Conservation (phyloP, 1,284 basidiomycete genomes). For the Porogramme epimiltina region DNA sequence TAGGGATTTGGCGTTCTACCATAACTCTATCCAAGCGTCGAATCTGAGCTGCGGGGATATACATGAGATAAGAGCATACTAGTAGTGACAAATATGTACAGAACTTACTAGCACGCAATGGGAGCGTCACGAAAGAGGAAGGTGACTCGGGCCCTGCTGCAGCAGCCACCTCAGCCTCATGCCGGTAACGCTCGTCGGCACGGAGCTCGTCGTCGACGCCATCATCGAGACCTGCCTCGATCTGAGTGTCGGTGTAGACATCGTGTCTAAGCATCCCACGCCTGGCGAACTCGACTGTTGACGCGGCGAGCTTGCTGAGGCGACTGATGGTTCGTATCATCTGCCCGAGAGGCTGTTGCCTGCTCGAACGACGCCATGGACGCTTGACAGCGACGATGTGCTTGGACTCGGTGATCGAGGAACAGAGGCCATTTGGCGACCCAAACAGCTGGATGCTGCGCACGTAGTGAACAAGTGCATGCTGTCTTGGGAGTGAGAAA, state of each 20-base stretch:
- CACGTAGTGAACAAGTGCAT: conserved; percentile 13
- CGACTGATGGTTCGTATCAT: conserved; percentile 20
- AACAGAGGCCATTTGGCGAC: conserved; percentile 23
- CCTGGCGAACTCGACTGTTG: conserved; percentile 8
- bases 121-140: neutral
- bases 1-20: neutral
- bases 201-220: conserved; percentile 2
- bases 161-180: neutral
- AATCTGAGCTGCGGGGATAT: neutral
- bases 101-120: neutral
- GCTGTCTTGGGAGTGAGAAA: conserved; percentile 21
- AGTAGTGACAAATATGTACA: too few species aligned
- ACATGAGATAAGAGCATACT: too few species aligned
- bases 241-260: neutral
- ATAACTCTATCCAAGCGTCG: neutral
- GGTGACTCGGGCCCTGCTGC: neutral
- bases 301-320: conserved; percentile 14
- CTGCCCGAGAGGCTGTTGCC: conserved; percentile 17
- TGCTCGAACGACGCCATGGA: conserved; percentile 23
- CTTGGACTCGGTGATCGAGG: conserved; percentile 25
- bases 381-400: conserved; percentile 26
- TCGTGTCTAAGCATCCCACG: neutral
- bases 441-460: conserved; percentile 14
- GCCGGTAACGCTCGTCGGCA: neutral
- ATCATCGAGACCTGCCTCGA: neutral